Base-by-base conservation (phyloP, 2,329 filamentous ascomycete genomes). In the Apiospora pterosperma region DNA sequence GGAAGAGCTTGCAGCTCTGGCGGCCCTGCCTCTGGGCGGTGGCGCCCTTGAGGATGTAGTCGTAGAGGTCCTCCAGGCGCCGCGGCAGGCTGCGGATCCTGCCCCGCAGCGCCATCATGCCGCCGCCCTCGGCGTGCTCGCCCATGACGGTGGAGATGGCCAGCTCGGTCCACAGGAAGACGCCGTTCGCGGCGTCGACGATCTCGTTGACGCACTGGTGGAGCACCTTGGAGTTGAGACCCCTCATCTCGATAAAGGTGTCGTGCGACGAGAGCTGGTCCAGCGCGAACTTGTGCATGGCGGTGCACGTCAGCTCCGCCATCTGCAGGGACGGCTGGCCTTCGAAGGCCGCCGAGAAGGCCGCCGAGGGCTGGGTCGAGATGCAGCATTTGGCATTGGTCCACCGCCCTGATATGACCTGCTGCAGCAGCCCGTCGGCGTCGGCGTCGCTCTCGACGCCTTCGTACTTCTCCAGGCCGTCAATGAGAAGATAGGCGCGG, bases 221-320 rank as follows among this genome's bases (percentile, higher is more conserved):
- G 16, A 55, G 28, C 16, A 55, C 7, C 48, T 16, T 11, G 25
- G 28, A n/a, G 16, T 55, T 28, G 12, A 16, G 44, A 4, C 16
- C 25, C 16, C 25, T 14, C 28, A 44, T 21, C 2, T 11, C 59
- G 10, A 25, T n/a, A 10, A 61, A 44, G 0, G 23, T 11, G 1
- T 34, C 38, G 39, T 41, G n/a, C 10, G 25, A 39, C 11, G 59
- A 11, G 16, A 61, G n/a, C 10, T 52, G 3, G 41, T 41, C 31
- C 66, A 68, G 5, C 59, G 62, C 8, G 63, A 67, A 44, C 42
- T 63, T 0, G 52, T 62, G 11, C 66, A 70, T 62, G 3, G 36
- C 60, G 2, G 38, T 23, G 1, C 28, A 6, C n/a, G 60, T 62
- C 28, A 62, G 19, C 4, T 55, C 48, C 28, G 48, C 4, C 48